A percentile compares a stretch with the other conserved stretches of the same genome.
These are phyloP conservation scores for Chaetomium tenue DNA, from an alignment of 495 filamentous ascomycete genomes.

Conservation along the genomic window DNA sequence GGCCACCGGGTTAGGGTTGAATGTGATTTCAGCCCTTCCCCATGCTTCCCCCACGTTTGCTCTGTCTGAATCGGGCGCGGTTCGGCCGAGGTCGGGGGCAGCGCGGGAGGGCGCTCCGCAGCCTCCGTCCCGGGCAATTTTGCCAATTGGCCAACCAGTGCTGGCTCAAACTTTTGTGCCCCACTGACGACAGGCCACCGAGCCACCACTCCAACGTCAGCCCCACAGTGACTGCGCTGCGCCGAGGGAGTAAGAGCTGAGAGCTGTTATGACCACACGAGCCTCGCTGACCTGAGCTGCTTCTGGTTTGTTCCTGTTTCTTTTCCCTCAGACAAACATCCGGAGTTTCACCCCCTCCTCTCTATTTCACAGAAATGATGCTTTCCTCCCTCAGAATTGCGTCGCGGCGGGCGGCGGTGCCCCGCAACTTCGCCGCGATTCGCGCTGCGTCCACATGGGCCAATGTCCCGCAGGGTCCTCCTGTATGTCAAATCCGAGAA, in stretches of 20 bases:
- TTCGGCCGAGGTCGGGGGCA: slow-evolving; percentile 23
- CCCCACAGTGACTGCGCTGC: slow-evolving; percentile 9
- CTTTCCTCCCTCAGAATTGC: slow-evolving; percentile 39
- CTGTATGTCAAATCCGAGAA: slow-evolving; percentile 59
- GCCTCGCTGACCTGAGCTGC: slow-evolving; percentile 6
- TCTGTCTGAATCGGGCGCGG: neutral
- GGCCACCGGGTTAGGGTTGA: neutral
- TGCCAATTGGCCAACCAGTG: slow-evolving; percentile 21
- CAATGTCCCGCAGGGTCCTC: slow-evolving; percentile 87
- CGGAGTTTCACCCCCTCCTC: slow-evolving; percentile 12
- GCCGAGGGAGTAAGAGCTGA: slow-evolving; percentile 6
- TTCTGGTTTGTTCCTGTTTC: neutral
- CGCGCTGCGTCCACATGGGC: slow-evolving; percentile 82
- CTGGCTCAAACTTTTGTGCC: slow-evolving; percentile 19
- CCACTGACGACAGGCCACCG: slow-evolving; percentile 9
- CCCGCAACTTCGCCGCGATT: slow-evolving; percentile 50
- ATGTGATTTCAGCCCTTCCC: too few species aligned
- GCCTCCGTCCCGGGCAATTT: slow-evolving; percentile 14
- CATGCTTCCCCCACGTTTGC: neutral
- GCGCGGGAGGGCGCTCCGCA: slow-evolving; percentile 10
- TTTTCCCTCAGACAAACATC: neutral
- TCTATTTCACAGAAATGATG: slow-evolving; percentile 25
- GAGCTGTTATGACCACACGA: neutral
- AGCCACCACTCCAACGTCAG: neutral
- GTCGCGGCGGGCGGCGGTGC: slow-evolving; percentile 38